These are phyloP conservation scores for Trichoderma sp. DNA, from an alignment of 2,329 filamentous ascomycete species.

Conservation along the genomic window DNA sequence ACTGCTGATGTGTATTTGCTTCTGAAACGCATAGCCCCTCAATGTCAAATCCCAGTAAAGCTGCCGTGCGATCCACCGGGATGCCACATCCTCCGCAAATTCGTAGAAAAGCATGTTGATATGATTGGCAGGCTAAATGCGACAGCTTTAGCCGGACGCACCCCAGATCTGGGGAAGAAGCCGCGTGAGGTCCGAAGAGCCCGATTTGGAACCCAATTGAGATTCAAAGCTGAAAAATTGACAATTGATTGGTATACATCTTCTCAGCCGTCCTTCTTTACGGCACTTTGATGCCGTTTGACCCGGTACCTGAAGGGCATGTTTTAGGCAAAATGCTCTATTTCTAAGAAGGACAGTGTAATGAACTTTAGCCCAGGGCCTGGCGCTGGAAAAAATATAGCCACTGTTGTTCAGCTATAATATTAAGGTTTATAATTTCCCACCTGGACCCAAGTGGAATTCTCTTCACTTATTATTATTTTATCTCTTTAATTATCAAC, in stretches of 20 bases:
- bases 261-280: neutral
- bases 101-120: neutral
- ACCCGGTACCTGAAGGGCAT: neutral
- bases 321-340: conserved; percentile 11
- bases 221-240: neutral
- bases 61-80: neutral
- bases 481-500: too few relatives aligned
- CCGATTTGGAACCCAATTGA: neutral
- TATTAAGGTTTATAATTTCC: too few relatives aligned
- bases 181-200: neutral
- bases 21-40: neutral
- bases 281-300: conserved; percentile 11
- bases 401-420: too few relatives aligned
- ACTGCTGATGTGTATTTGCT: neutral
- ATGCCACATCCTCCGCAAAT: conserved; percentile 12
- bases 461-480: too few relatives aligned
- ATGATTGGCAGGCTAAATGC: conserved; percentile 18
- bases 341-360: too few relatives aligned
- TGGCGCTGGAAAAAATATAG: too few relatives aligned
- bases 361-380: too few relatives aligned
- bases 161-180: conserved; percentile 13
- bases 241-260: neutral
- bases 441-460: too few relatives aligned
- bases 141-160: conserved; percentile 4
- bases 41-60: neutral